These are phyloP conservation scores for Saitozyma podzolica DNA, from an alignment of 768 basidiomycete species.

Conservation along the genomic window DNA sequence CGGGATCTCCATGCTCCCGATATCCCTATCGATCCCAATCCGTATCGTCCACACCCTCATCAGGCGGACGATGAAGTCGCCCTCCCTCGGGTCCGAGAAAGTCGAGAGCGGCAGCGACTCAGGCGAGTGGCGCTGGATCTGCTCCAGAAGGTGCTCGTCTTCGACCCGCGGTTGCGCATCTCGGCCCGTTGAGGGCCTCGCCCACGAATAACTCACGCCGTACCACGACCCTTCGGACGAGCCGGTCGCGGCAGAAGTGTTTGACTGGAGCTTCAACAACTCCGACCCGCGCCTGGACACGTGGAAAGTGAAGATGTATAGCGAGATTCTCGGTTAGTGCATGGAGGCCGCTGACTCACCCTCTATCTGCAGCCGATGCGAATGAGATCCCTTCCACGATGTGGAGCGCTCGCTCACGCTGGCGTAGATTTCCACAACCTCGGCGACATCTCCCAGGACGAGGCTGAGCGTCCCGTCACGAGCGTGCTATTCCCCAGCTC, in stretches of 20 bases:
- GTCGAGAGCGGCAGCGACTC: slow-evolving; percentile 31
- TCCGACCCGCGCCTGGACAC: slow-evolving; percentile 97
- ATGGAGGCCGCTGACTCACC: too few species aligned
- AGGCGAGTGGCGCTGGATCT: slow-evolving; percentile 77
- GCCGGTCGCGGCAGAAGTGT: slow-evolving; percentile 86
- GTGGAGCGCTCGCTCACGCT: background rate
- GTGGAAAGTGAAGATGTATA: slow-evolving; percentile 99
- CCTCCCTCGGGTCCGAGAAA: slow-evolving; percentile 34
- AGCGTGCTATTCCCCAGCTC: slow-evolving; percentile 41
- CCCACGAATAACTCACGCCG: slow-evolving; percentile 89
- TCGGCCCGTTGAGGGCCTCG: slow-evolving; percentile 82
- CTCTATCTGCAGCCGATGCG: too few species aligned
- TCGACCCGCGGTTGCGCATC: slow-evolving; percentile 96
- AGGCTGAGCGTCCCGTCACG: slow-evolving; percentile 51
- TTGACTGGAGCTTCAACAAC: slow-evolving; percentile 99
- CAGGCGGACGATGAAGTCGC: slow-evolving; percentile 34
- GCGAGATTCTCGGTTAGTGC: slow-evolving; percentile 83
- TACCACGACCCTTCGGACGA: slow-evolving; percentile 99
- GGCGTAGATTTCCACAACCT: slow-evolving; percentile 54
- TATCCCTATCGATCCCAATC: slow-evolving; percentile 37
- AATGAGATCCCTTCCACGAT: background rate
- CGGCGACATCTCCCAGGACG: slow-evolving; percentile 47
- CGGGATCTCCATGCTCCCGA: slow-evolving; percentile 38
- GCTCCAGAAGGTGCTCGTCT: slow-evolving; percentile 97
- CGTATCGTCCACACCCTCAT: slow-evolving; percentile 37